Conservation (phyloP, 169 alveolate genomes). For the Babesia ovata region DNA sequence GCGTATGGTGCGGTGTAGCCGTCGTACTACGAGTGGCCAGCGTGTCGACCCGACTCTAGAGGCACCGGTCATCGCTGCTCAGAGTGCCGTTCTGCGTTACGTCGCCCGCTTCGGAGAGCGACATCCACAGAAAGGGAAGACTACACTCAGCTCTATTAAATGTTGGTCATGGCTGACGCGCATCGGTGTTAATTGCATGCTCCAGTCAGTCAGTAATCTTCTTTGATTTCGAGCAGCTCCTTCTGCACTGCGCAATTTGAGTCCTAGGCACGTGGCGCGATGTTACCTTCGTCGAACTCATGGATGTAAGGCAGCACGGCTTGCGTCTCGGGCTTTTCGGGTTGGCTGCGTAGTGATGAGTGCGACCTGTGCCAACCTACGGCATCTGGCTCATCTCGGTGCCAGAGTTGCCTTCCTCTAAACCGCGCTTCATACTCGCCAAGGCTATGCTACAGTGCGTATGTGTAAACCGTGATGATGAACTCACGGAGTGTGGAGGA, state of each 20-base stretch:
- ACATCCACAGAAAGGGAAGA: background rate
- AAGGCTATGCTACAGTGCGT: too few relatives aligned
- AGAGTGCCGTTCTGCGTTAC: background rate
- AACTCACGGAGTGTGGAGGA: too few relatives aligned
- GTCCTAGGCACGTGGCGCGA: background rate
- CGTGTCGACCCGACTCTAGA: background rate
- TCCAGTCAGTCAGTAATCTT: conserved; percentile 2
- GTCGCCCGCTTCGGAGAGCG: background rate
- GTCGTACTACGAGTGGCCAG: background rate
- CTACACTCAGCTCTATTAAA: background rate
- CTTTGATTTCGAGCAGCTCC: conserved; percentile 73
- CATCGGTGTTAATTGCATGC: too few relatives aligned
- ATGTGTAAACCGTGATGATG: too few relatives aligned
- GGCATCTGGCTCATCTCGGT: conserved; percentile 3
- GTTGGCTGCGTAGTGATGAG: background rate
- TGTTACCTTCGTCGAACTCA: conserved; percentile 71
- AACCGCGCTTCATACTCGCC: conserved; percentile 46
- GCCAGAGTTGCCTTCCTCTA: conserved; percentile 28
- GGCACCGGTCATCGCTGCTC: background rate
- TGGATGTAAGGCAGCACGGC: conserved; percentile 45
- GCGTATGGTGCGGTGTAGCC: background rate
- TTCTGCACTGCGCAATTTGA: conserved; percentile 71
- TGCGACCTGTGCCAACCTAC: conserved; percentile 1
- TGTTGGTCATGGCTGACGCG: background rate
- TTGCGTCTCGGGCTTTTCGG: conserved; percentile 29